These are phyloP conservation scores for Reutealis trisperma DNA, from an alignment of 345 rosid species.

Conservation along the genomic window DNA sequence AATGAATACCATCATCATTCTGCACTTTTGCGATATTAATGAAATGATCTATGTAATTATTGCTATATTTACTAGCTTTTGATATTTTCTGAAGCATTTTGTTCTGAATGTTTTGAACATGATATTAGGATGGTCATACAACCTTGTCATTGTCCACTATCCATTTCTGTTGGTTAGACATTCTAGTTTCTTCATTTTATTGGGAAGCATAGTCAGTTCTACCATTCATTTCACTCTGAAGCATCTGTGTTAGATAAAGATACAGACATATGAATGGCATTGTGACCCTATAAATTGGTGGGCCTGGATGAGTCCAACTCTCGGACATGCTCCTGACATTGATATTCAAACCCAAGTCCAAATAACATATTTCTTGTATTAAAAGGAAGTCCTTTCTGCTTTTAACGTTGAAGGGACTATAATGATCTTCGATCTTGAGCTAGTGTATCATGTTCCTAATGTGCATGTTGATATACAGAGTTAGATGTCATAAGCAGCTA, in stretches of 20 bases:
- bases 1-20: not conserved
- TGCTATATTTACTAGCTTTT: not conserved
- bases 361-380: not conserved
- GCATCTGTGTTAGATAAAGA: not conserved
- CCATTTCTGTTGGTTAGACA: not conserved
- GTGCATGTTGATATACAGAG: not conserved
- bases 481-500: not conserved
- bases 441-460: not conserved
- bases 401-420: not conserved
- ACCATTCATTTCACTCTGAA: too few relatives aligned
- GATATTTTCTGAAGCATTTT: not conserved
- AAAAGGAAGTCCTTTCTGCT: not conserved
- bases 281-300: not conserved
- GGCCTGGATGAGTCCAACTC: not conserved
- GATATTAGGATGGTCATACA: not conserved
- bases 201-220: not conserved
- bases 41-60: not conserved
- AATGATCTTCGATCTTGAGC: not conserved
- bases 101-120: not conserved
- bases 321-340: not conserved
- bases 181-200: not conserved
- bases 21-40: not conserved
- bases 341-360: not conserved
- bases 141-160: not conserved
- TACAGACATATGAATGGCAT: not conserved